A percentile compares a stretch with the other conserved stretches of the same genome.
phyloP scores from a whole-genome alignment of 164 flowering plant species.

The Aristolochia californica region DNA sequence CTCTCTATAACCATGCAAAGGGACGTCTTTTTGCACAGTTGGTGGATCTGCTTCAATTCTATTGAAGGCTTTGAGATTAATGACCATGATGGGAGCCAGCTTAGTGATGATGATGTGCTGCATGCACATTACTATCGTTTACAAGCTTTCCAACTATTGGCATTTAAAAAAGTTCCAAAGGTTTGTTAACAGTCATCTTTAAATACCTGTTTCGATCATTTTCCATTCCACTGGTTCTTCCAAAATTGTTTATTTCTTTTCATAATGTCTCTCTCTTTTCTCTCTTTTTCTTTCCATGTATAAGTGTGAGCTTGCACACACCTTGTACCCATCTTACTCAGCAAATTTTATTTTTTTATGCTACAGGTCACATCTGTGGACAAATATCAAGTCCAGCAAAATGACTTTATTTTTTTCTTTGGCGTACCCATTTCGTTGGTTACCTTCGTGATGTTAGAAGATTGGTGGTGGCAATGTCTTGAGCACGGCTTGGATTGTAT shows the following conservation, averaged over 20 bases:
- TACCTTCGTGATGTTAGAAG: slow-evolving; percentile 99
- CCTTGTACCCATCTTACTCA: too few species aligned
- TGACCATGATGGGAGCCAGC: slow-evolving; percentile 77
- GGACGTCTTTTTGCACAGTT: slow-evolving; percentile 90
- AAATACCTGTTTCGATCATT: too few species aligned
- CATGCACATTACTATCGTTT: slow-evolving; percentile 75
- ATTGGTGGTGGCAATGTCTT: slow-evolving; percentile 97
- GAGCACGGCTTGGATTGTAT: slow-evolving; percentile 89
- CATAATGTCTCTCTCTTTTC: too few species aligned
- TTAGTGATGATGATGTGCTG: slow-evolving; percentile 85
- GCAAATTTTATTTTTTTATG: background rate
- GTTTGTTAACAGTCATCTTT: slow-evolving; percentile 21
- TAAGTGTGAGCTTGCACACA: too few species aligned
- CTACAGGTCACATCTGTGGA: slow-evolving; percentile 87
- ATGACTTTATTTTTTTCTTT: slow-evolving; percentile 86
- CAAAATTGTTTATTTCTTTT: too few species aligned
- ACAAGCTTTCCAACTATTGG: slow-evolving; percentile 82
- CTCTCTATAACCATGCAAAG: slow-evolving; percentile 71
- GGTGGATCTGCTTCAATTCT: slow-evolving; percentile 88
- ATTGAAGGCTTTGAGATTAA: slow-evolving; percentile 93
- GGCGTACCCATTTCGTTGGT: slow-evolving; percentile 94
- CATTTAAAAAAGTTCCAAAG: slow-evolving; percentile 90
- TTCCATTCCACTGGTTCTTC: too few species aligned
- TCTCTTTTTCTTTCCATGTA: too few species aligned
- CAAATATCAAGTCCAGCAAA: slow-evolving; percentile 99